Conservation (phyloP, 352 stramenopile genomes). For the Phytophthora crassamura region DNA sequence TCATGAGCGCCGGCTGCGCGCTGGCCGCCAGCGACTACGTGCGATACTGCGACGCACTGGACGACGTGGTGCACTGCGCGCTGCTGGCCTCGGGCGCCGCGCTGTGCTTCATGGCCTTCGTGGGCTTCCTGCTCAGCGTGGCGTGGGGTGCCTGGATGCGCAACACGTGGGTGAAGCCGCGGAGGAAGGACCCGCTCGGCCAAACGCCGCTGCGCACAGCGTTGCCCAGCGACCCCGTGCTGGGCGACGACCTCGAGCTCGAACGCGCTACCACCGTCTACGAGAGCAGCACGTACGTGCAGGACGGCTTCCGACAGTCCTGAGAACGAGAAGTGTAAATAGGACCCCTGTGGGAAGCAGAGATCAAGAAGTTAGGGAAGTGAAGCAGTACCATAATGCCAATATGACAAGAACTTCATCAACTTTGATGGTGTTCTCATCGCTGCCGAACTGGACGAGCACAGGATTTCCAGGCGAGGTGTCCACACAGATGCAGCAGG, state of each 20-base stretch:
- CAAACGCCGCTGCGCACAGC: background rate
- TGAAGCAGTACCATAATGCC: conserved; percentile 36
- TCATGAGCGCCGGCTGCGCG: conserved; percentile 67
- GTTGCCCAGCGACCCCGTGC: conserved; percentile 12
- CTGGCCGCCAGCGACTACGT: conserved; percentile 75
- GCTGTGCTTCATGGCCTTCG: conserved; percentile 72
- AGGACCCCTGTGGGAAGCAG: conserved; percentile 15
- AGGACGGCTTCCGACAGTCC: conserved; percentile 31
- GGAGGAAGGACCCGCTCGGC: conserved; percentile 22
- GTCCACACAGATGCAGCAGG: background rate
- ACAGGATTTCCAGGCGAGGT: too few relatives aligned
- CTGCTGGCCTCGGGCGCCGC: conserved; percentile 51
- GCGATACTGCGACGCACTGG: conserved; percentile 58
- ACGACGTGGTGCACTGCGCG: conserved; percentile 53
- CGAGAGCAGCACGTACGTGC: conserved; percentile 33
- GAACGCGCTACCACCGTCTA: conserved; percentile 35
- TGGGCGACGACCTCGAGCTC: conserved; percentile 33
- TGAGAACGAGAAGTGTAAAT: conserved; percentile 29
- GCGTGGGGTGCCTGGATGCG: conserved; percentile 64
- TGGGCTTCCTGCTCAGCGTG: conserved; percentile 63
- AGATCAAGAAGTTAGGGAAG: conserved; percentile 10
- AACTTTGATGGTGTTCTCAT: background rate
- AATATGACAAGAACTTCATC: conserved; percentile 26
- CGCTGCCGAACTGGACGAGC: background rate
- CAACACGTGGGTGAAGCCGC: conserved; percentile 41